A percentile compares a stretch with the other conserved stretches of the same genome.
These are phyloP conservation scores for Fragaria vesca DNA, from an alignment of 306 rosid genomes.

Conservation along the genomic window DNA sequence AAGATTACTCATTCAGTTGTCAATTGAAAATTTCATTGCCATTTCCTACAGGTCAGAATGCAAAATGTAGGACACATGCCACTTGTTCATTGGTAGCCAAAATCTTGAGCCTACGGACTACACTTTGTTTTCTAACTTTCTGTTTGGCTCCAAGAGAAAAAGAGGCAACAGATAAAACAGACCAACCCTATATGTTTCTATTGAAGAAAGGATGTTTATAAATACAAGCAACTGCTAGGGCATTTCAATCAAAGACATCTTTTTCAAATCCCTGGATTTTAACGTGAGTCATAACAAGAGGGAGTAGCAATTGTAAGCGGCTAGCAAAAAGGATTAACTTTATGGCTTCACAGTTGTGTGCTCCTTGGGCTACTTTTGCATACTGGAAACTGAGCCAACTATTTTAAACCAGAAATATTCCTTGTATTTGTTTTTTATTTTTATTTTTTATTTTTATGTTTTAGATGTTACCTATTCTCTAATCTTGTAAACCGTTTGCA, in stretches of 20 bases:
- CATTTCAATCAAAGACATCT: conserved; percentile 12
- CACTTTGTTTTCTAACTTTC: not conserved
- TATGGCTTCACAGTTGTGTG: not conserved
- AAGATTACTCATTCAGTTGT: too few relatives aligned
- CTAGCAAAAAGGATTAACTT: not conserved
- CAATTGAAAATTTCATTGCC: not conserved
- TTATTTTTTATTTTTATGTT: not conserved
- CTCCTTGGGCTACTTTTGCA: not conserved
- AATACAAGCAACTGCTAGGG: conserved; percentile 3
- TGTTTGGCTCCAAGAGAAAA: not conserved
- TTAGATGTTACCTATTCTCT: not conserved
- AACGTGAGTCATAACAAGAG: not conserved
- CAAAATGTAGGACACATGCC: not conserved
- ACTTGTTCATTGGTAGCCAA: not conserved
- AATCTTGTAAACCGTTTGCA: conserved; percentile 25
- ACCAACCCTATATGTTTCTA: not conserved
- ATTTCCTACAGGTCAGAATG: not conserved
- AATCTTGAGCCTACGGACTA: not conserved
- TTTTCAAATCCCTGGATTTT: conserved; percentile 5
- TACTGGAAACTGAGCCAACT: not conserved
- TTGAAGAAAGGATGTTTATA: not conserved
- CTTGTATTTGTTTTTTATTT: not conserved
- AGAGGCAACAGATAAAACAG: not conserved
- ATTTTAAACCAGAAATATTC: not conserved
- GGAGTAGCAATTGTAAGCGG: not conserved